Percentiles rank a stretch among this genome's conserved stretches.
These are phyloP conservation scores for Pulveroboletus ravenelii DNA, from an alignment of 768 basidiomycete genomes.

Conservation along the genomic window DNA sequence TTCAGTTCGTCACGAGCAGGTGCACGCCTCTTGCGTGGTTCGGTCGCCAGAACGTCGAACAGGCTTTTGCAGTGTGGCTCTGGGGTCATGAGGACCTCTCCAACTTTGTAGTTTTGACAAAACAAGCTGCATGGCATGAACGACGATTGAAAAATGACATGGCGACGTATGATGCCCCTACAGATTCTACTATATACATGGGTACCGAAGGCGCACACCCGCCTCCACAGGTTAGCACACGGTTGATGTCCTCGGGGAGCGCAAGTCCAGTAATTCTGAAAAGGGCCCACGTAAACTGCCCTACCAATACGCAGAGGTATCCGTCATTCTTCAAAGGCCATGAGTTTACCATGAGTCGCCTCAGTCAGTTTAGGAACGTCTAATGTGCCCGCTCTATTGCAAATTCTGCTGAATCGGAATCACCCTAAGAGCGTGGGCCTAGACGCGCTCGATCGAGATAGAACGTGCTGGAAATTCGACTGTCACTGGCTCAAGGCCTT, in stretches of 20 bases:
- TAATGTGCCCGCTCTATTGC: neutral
- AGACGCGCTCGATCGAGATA: neutral
- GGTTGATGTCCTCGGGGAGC: slow-evolving; percentile 19
- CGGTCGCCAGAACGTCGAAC: neutral
- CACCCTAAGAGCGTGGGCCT: too few species aligned
- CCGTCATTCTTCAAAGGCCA: slow-evolving; percentile 7
- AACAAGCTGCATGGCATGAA: neutral
- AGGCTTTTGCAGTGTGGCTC: neutral
- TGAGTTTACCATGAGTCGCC: neutral
- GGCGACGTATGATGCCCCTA: neutral
- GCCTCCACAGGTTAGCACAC: slow-evolving; percentile 10
- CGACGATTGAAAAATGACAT: neutral
- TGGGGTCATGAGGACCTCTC: too few species aligned
- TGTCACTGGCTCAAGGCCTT: too few species aligned
- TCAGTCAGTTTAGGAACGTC: too few species aligned
- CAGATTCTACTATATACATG: neutral
- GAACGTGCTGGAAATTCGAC: too few species aligned
- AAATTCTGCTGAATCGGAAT: too few species aligned
- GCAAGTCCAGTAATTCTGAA: slow-evolving; percentile 13
- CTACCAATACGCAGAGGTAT: slow-evolving; percentile 7
- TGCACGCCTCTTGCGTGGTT: neutral
- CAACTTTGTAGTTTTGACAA: neutral
- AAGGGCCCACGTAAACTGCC: slow-evolving; percentile 18
- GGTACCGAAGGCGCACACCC: neutral
- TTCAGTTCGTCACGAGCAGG: neutral